phyloP scores from a whole-genome alignment of 164 flowering plant genomes.

The Vitis riparia region DNA sequence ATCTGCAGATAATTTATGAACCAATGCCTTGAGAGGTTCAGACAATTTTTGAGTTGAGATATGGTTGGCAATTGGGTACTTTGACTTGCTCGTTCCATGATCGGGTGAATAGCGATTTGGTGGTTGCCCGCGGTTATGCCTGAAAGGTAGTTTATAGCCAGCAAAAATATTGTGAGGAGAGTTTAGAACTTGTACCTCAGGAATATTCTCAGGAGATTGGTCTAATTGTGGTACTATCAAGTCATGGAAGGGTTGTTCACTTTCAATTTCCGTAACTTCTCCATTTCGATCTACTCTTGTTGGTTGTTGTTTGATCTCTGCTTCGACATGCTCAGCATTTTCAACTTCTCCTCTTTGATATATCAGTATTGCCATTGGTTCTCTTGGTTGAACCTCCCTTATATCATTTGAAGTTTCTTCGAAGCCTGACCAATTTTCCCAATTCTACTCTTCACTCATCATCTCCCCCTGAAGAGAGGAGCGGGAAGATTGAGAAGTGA shows the following conservation, averaged over 20 bases:
- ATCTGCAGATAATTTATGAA: too few species aligned
- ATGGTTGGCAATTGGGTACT: slow-evolving; percentile 1
- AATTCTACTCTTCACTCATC: neutral
- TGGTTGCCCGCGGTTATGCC: neutral
- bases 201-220: slow-evolving; percentile 2
- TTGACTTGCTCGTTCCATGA: neutral
- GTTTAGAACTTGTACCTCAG: neutral
- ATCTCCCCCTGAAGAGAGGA: slow-evolving; percentile 6
- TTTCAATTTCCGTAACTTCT: neutral
- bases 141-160: slow-evolving; percentile 1
- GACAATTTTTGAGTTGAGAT: neutral
- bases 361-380: too few species aligned
- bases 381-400: too few species aligned
- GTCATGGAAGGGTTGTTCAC: neutral
- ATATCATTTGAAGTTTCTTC: neutral
- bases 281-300: too few species aligned
- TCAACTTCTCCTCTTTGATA: too few species aligned
- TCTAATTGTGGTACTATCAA: neutral
- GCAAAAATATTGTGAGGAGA: neutral
- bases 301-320: too few species aligned
- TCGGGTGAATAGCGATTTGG: neutral
- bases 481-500: neutral
- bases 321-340: too few species aligned
- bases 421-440: neutral
- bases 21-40: too few species aligned